Evolutionary conservation across 2,329 filamentous ascomycete species (phyloP).

Genomic region (Rutstroemia sp.): DNA sequence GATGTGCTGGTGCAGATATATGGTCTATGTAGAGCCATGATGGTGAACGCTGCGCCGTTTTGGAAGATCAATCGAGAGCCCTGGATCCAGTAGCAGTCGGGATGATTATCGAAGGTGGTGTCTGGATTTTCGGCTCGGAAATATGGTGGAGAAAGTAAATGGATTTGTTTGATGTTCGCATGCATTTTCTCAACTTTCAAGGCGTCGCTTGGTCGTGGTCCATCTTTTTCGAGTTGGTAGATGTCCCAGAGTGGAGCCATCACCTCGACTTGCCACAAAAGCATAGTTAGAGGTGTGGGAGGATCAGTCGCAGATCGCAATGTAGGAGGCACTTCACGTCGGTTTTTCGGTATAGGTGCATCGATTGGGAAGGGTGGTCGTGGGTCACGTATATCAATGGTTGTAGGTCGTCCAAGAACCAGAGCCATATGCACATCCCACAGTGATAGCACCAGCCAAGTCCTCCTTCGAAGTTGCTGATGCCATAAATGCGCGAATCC

Average conservation of each 20-base stretch:
- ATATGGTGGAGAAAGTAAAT: conserved; percentile 41
- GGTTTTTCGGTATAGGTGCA: conserved; percentile 40
- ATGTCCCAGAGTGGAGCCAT: conserved; percentile 45
- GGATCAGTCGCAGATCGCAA: conserved; percentile 39
- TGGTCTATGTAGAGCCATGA: conserved; percentile 53
- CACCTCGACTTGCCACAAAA: conserved; percentile 43
- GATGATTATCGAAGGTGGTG: conserved; percentile 46
- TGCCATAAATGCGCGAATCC: conserved; percentile 51
- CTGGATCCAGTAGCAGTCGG: conserved; percentile 46
- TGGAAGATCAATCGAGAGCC: conserved; percentile 42
- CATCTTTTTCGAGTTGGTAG: conserved; percentile 44
- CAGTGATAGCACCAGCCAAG: conserved; percentile 47
- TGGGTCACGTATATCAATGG: conserved; percentile 42
- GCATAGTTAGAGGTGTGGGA: conserved; percentile 48
- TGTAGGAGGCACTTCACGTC: conserved; percentile 40
- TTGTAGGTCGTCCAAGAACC: conserved; percentile 34
- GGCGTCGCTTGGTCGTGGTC: conserved; percentile 47
- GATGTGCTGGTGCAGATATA: conserved; percentile 51
- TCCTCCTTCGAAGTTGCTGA: conserved; percentile 45
- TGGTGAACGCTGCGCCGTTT: conserved; percentile 40
- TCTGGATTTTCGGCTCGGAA: conserved; percentile 51
- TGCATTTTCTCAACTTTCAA: conserved; percentile 48
- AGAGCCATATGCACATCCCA: conserved; percentile 35
- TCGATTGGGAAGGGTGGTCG: conserved; percentile 47
- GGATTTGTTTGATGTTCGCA: conserved; percentile 40